Evolutionary conservation across 345 rosid species (phyloP), one percentile per base, ranked within the genome.

Genomic region (Eucalyptus coolabah): DNA sequence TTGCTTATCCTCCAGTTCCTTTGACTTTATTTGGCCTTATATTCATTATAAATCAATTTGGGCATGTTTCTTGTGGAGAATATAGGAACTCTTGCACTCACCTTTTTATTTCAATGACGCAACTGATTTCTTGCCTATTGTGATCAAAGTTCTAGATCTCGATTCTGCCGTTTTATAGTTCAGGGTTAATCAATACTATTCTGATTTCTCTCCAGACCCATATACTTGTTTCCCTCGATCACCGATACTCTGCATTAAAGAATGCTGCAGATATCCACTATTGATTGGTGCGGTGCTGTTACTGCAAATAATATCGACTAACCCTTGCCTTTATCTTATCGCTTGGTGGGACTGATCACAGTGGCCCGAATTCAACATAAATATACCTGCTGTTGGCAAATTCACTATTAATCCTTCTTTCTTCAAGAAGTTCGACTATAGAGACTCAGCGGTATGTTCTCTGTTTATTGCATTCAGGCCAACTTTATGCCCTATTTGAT

Each of bases 371-470:
- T 97, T 98, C 89, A 93, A 89, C 86, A 97, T 91, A 87, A 92
- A 92, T 88, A 67, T 98, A 86, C 98, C 97, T 69, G 91, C 91
- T 80, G 92, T 91, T 87, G 96, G 98, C 50, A 93, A 92, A 85
- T 82, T 95, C 93, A 94, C 91, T 82, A 92, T 98, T 91, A 95
- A 93, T 93, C 92, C 98, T n/a, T 90, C 95, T 26, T 97, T 97
- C 92, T 97, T 98, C 95, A 95, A 90, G 93, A 98, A 95, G 92
- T 96, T 98, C 53, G 95, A 98, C 91, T 97, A 93, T 91, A 93
- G 93, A 63, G 88, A 88, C 91, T 94, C 99, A 32, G 86, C 87
- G 94, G 99, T 97, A 94, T 42, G 83, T 32, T 92, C 90, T 91
- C 60, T 77, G 44, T 21, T 88, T 53, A 24, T 67, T 86, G 37